Base-by-base conservation (phyloP, 257 asterid species). In the Leptodermis oblonga region DNA sequence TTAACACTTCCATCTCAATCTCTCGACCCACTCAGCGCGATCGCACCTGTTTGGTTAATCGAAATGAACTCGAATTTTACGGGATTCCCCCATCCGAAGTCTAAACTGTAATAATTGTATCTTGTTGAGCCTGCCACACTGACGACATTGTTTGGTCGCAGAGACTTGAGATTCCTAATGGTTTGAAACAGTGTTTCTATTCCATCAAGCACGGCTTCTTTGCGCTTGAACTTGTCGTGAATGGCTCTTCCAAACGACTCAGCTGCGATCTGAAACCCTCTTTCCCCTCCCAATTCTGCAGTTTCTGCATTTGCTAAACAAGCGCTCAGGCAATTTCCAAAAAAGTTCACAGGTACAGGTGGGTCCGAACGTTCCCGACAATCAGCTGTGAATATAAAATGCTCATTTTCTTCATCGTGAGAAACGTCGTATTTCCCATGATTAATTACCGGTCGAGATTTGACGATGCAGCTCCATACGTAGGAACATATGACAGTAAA, bases 81-180 rank as follows among this genome's bases (percentile, higher is more conserved):
- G 3, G 86, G 78, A 72, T 74, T 81, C 11, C 88, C 85, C 84
- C 84, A 81, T 48, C 88, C 88, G 13, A 69, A 84, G 60, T 84
- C 85, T 51, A 69, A 64, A 17, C 46, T 70, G 52, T 84, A 81
- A 17, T 72, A 80, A 53, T 77, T 81, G 37, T 72, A 78, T 22
- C 71, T 75, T 3, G 85, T 79, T 3, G 88, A 77, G 39, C 88
- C 88, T 6, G 88, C 83, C 34, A 84, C 79, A 2, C 64, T 39
- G 4, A 72, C 5, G 2, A 49, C 0, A 25, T 52, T 52, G 26
- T n/a, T 28, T 52, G 28, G 28, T 10, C 26, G 20, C 58, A 52
- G 58, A 52, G n/a, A 66, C 0, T 58, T 28, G 18, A 52, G 11
- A 10, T 11, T 46, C 22, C 7, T 18, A 10, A 46, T 14, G 11